phyloP scores from a whole-genome alignment of 2,329 filamentous ascomycete genomes.

The Coniella lustricola region DNA sequence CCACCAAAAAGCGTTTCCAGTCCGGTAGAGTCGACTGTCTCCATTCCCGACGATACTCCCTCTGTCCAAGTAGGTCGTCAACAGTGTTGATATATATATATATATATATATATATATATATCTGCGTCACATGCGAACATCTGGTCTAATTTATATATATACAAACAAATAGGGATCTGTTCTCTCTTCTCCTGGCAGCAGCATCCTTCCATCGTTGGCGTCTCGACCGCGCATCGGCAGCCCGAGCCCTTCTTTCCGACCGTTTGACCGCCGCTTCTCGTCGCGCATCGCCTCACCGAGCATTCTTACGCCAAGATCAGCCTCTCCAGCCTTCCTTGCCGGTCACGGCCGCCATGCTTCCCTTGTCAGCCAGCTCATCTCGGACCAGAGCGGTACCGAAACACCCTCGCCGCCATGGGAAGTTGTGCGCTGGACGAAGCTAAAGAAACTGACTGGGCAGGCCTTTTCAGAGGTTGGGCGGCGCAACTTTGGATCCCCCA shows the following conservation, averaged over 20 bases:
- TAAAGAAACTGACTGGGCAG: constrained; percentile 82
- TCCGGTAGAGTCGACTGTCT: constrained; percentile 60
- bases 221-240: constrained; percentile 59
- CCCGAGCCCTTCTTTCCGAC: constrained; percentile 76
- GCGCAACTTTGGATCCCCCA: constrained; percentile 86
- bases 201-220: constrained; percentile 61
- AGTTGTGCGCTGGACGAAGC: constrained; percentile 89
- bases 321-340: constrained; percentile 72
- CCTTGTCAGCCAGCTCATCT: constrained; percentile 60
- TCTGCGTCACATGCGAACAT: background rate
- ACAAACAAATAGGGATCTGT: constrained; percentile 46
- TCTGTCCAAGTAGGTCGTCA: constrained; percentile 65
- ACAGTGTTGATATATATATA: background rate
- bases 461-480: constrained; percentile 88
- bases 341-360: constrained; percentile 76
- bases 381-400: constrained; percentile 59
- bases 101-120: background rate
- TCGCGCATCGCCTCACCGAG: constrained; percentile 67
- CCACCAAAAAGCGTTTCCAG: constrained; percentile 54
- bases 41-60: constrained; percentile 75
- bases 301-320: constrained; percentile 55
- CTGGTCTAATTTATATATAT: background rate
- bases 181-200: constrained; percentile 65
- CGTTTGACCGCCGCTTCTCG: constrained; percentile 92
- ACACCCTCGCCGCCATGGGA: constrained; percentile 84